Conservation (phyloP, 2,329 filamentous ascomycete species). For the Trichoderma simmonsii region DNA sequence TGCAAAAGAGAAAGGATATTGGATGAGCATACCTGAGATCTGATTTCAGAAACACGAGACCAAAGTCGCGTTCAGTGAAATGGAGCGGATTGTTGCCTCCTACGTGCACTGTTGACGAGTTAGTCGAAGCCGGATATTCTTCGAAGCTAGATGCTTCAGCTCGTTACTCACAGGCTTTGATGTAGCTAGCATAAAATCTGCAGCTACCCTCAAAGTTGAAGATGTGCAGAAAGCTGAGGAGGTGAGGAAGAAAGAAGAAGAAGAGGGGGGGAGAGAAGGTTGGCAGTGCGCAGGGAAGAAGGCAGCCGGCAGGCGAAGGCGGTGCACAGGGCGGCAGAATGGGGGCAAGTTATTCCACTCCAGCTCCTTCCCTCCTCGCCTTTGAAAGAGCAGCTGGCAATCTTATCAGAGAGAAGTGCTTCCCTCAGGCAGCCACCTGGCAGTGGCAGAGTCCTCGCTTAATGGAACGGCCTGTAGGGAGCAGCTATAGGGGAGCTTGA, state of each 20-base stretch:
- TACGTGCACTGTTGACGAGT: not conserved
- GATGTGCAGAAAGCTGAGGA: not conserved
- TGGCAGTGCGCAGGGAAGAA: not conserved
- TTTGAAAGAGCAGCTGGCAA: not conserved
- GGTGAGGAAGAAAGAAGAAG: not conserved
- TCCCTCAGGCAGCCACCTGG: not conserved
- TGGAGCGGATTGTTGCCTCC: not conserved
- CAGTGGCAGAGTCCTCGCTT: not conserved
- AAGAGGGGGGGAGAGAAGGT: too few relatives aligned
- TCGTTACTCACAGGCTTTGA: not conserved
- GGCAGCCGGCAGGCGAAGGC: not conserved
- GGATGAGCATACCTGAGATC: not conserved
- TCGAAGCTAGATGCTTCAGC: not conserved
- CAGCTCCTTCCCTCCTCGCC: not conserved
- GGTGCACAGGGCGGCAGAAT: constrained; percentile 12
- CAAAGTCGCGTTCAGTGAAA: not conserved
- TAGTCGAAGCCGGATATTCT: not conserved
- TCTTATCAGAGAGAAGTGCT: not conserved
- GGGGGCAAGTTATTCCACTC: constrained; percentile 13
- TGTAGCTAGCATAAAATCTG: not conserved
- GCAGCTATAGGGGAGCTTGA: not conserved
- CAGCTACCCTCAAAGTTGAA: not conserved
- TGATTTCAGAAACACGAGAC: not conserved
- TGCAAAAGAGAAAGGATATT: not conserved
- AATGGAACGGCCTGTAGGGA: not conserved